Conservation (phyloP, 352 stramenopile genomes). For the Phytophthora cactorum region DNA sequence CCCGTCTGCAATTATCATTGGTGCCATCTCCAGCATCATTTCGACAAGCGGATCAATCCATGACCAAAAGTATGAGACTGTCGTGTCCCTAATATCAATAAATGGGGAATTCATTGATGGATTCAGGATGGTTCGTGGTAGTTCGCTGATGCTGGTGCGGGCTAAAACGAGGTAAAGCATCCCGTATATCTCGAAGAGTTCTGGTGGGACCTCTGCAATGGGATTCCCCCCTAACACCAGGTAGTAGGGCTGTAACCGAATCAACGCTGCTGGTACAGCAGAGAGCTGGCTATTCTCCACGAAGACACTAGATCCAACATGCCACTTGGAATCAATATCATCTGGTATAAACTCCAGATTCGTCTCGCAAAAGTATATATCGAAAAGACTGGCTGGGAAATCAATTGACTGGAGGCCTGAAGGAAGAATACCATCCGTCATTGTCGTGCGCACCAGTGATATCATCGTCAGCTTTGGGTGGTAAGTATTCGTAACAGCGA, state of each 20-base stretch:
- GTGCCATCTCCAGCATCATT: conserved; percentile 5
- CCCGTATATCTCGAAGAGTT: conserved; percentile 17
- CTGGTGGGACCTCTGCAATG: conserved; percentile 16
- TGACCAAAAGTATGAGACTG: conserved; percentile 25
- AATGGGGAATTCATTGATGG: neutral
- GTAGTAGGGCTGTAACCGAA: conserved; percentile 25
- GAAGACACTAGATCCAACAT: conserved; percentile 6
- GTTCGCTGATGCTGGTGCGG: conserved; percentile 13
- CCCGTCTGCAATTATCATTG: conserved; percentile 20
- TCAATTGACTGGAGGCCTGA: conserved; percentile 34
- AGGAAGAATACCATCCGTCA: conserved; percentile 38
- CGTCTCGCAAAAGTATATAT: conserved; percentile 42
- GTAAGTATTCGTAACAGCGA: conserved; percentile 29
- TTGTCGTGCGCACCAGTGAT: conserved; percentile 33
- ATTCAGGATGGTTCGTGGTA: conserved; percentile 12
- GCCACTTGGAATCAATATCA: conserved; percentile 46
- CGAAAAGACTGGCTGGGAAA: conserved; percentile 36
- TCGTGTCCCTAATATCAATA: conserved; percentile 21
- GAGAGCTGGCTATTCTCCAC: conserved; percentile 24
- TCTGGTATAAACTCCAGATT: conserved; percentile 43
- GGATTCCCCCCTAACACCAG: conserved; percentile 22
- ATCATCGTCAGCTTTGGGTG: conserved; percentile 42
- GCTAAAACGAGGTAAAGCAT: conserved; percentile 22
- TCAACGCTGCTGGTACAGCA: conserved; percentile 8
- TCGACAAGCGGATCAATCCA: conserved; percentile 31